Evolutionary conservation across 306 rosid species (phyloP), one percentile per base, ranked within the genome.

Genomic region (Benincasa hispida): DNA sequence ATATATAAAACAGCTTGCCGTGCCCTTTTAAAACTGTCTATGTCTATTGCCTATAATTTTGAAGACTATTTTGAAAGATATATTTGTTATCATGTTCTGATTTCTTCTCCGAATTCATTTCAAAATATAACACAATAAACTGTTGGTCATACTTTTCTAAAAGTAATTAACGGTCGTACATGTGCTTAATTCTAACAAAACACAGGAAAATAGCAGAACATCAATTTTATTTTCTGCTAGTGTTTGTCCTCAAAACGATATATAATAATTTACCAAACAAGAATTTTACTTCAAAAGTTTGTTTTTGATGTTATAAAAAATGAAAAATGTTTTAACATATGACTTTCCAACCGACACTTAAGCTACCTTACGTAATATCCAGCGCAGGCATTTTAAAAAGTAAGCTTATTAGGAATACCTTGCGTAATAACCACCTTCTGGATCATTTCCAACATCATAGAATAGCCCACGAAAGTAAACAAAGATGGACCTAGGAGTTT

Each of bases 401-500:
- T 50, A 69, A 63, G 27, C 6, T 35, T 79, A 77, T 50, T 25
- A 37, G 65, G 28, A 79, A 82, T 45, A 90, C 97, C 97, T 92
- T 81, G 97, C 97, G 83, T 92, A 92, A 77, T 92, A 92, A 76
- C 97, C 97, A 83, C 97, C 97, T 85, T 92, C 97, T 27, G 97
- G 97, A 77, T 92, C 97, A 87, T 92, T 92, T 81, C 96, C 96
- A 25, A 92, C 97, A 82, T 92, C 97, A 84, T 92, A 92, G 79
- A 92, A 92, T 72, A 92, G 84, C 80, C 97, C 97, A 60, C 97
- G 89, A 80, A 92, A 92, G 83, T 92, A 92, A 79, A 92, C 97
- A 76, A 92, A 92, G 76, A 91, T 91, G 81, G 97, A 89, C 79
- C 97, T 80, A 47, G 97, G 97, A 70, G 85, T 89, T 57, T 87